These are phyloP conservation scores for Nothophaeocryptopus gaeumannii DNA, from an alignment of 2,329 filamentous ascomycete species.

Conservation along the genomic window DNA sequence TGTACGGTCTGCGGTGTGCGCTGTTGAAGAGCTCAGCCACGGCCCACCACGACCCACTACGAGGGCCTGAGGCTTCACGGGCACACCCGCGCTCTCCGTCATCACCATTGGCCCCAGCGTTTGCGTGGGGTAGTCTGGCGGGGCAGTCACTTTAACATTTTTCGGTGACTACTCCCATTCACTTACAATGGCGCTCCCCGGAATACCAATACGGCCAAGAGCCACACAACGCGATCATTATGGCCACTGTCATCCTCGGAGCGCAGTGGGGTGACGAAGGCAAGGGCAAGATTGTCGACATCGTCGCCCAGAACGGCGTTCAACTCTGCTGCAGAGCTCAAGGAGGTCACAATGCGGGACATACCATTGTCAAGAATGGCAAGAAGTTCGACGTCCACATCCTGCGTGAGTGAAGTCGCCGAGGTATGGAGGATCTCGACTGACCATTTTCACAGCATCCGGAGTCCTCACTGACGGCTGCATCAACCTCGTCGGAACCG, in stretches of 20 bases:
- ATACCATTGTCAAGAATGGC: slow-evolving; percentile 43
- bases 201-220: slow-evolving; percentile 1
- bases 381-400: slow-evolving; percentile 57
- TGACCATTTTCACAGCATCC: slow-evolving; percentile 47
- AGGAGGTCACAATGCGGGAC: slow-evolving; percentile 61
- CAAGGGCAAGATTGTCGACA: slow-evolving; percentile 59
- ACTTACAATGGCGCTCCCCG: slow-evolving; percentile 24
- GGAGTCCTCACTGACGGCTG: slow-evolving; percentile 70
- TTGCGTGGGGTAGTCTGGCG: too few species aligned
- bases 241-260: slow-evolving; percentile 58
- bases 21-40: too few species aligned
- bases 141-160: too few species aligned
- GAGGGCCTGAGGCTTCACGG: too few species aligned
- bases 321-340: slow-evolving; percentile 58
- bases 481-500: slow-evolving; percentile 66
- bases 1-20: too few species aligned
- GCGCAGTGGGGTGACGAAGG: slow-evolving; percentile 61
- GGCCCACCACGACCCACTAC: too few species aligned
- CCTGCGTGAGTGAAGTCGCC: slow-evolving; percentile 39
- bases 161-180: slow-evolving; percentile 8
- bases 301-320: slow-evolving; percentile 42
- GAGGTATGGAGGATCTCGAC: not conserved
- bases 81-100: too few species aligned
- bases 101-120: too few species aligned
- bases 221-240: slow-evolving; percentile 16